phyloP scores from a whole-genome alignment of 1,284 basidiomycete genomes.

The Papiliotrema flavescens region DNA sequence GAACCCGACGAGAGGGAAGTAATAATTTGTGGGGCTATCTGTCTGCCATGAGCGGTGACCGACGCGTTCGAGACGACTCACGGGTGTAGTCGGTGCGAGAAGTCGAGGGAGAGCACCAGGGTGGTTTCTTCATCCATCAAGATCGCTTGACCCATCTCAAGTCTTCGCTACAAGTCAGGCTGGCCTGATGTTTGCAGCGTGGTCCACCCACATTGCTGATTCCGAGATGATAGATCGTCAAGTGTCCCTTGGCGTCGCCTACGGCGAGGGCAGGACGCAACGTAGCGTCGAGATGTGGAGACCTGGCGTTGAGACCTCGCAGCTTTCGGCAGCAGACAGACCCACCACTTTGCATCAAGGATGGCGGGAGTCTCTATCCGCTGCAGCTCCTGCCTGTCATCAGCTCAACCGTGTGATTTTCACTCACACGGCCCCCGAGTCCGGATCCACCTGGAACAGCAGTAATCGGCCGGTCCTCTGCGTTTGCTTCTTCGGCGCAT shows the following conservation, averaged over 20 bases:
- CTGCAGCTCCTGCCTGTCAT: conserved; percentile 61
- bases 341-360: conserved; percentile 88
- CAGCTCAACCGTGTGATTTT: neutral
- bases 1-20: conserved; percentile 76
- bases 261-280: conserved; percentile 58
- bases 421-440: conserved; percentile 37
- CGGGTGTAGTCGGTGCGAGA: conserved; percentile 61
- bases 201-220: conserved; percentile 19
- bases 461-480: conserved; percentile 57
- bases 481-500: conserved; percentile 48
- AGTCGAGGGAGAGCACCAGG: conserved; percentile 82
- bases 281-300: conserved; percentile 18
- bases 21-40: conserved; percentile 53
- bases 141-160: conserved; percentile 56
- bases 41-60: neutral
- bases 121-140: conserved; percentile 58
- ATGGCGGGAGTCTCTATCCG: conserved; percentile 73
- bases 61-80: conserved; percentile 1
- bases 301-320: conserved; percentile 18
- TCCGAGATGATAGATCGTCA: conserved; percentile 62
- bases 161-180: conserved; percentile 46
- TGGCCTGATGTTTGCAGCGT: neutral
- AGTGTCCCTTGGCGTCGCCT: conserved; percentile 76
- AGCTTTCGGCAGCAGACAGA: neutral
- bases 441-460: conserved; percentile 56